These are phyloP conservation scores for Zygoascus tannicola DNA, from an alignment of 805 yeast species.

Conservation along the genomic window DNA sequence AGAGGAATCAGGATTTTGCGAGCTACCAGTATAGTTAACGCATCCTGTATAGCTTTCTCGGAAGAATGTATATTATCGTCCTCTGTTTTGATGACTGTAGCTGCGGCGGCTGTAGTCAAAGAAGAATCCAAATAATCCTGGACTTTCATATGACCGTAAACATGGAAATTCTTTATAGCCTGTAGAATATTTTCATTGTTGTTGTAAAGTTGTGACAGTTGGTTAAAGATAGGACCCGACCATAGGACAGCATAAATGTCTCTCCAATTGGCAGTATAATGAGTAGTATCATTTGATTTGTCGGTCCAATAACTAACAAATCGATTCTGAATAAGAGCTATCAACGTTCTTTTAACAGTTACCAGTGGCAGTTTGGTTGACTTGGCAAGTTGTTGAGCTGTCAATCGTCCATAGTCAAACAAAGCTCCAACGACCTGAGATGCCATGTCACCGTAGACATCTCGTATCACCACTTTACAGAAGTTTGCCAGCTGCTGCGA, in stretches of 20 bases:
- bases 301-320: conserved; percentile 63
- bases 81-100: too few relatives aligned
- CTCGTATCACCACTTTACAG: conserved; percentile 23
- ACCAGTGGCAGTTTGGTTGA: conserved; percentile 39
- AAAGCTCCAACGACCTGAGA: conserved; percentile 51
- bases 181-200: conserved; percentile 4
- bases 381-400: conserved; percentile 43
- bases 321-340: conserved; percentile 67
- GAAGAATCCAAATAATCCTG: conserved; percentile 36
- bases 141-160: conserved; percentile 56
- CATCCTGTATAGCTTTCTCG: conserved; percentile 22
- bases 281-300: conserved; percentile 14
- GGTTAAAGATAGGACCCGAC: conserved; percentile 64
- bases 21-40: conserved; percentile 38
- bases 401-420: conserved; percentile 58
- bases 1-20: conserved; percentile 46
- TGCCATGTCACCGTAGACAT: conserved; percentile 61
- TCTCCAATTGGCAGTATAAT: conserved; percentile 52
- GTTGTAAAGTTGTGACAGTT: conserved; percentile 16
- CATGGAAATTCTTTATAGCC: conserved; percentile 53
- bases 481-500: conserved; percentile 19
- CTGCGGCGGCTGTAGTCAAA: neutral
- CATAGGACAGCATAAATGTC: conserved; percentile 60
- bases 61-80: conserved; percentile 20
- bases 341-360: conserved; percentile 55